A percentile compares a stretch with the other conserved stretches of the same genome.
phyloP scores from a whole-genome alignment of 2,329 filamentous ascomycete species.

The Rhynchosporium agropyri region DNA sequence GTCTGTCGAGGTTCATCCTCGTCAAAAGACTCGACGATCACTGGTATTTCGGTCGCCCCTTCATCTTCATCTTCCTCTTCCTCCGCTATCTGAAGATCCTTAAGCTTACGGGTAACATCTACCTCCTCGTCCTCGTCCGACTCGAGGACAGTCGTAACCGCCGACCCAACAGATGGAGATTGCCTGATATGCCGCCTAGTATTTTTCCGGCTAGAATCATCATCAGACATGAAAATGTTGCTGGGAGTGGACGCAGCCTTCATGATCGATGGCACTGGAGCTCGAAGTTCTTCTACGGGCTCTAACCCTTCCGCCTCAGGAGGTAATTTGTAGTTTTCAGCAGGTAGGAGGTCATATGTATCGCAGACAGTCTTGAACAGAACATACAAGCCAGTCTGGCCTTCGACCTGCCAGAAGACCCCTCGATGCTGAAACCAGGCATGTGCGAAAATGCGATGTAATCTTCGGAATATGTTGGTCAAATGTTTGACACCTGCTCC shows the following conservation, averaged over 20 bases:
- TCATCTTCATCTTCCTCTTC: conserved; percentile 44
- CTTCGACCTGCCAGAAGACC: conserved; percentile 93
- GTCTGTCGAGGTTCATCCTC: conserved; percentile 32
- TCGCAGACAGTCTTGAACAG: conserved; percentile 98
- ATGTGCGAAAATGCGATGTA: conserved; percentile 97
- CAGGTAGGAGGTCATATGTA: conserved; percentile 82
- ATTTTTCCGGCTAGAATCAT: conserved; percentile 64
- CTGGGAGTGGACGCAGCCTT: conserved; percentile 42
- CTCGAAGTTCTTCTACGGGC: conserved; percentile 49
- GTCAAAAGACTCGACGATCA: conserved; percentile 40
- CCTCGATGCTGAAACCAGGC: conserved; percentile 97
- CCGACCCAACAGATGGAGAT: conserved; percentile 76
- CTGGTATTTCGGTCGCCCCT: conserved; percentile 37
- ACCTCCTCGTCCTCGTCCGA: conserved; percentile 77
- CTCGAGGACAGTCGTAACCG: conserved; percentile 80
- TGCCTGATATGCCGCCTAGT: conserved; percentile 81
- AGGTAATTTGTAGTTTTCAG: conserved; percentile 95
- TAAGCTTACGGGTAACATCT: conserved; percentile 51
- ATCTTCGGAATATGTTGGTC: conserved; percentile 89
- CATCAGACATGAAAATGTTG: conserved; percentile 46
- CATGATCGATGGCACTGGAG: conserved; percentile 42
- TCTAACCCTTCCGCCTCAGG: conserved; percentile 88
- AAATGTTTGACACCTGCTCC: conserved; percentile 76
- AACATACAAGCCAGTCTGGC: conserved; percentile 87
- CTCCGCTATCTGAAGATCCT: conserved; percentile 51